Conservation (phyloP, 148 eudicot species). For the Chenopodium quinoa region DNA sequence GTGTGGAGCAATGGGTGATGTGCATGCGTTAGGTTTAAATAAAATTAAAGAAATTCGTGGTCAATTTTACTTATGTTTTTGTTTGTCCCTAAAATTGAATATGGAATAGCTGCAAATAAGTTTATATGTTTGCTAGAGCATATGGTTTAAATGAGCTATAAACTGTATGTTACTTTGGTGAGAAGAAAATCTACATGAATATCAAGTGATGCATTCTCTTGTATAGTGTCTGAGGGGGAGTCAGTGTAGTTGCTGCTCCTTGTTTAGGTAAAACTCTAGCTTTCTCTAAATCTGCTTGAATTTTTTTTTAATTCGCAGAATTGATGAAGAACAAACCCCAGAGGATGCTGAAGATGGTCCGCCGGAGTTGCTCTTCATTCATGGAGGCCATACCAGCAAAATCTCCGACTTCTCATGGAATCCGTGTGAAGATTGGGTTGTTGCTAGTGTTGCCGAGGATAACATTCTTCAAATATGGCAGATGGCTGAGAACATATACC, state of each 20-base stretch:
- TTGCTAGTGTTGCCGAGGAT: conserved; percentile 90
- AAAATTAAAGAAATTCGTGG: not conserved
- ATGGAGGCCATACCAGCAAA: conserved; percentile 92
- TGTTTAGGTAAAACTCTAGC: not conserved
- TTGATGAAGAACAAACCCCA: conserved; percentile 64
- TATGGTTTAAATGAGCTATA: not conserved
- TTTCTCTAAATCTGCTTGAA: not conserved
- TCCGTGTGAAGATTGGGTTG: conserved; percentile 82
- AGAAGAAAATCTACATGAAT: not conserved
- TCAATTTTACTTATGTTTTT: not conserved
- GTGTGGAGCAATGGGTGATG: not conserved
- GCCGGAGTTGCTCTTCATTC: conserved; percentile 83
- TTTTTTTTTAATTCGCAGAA: conserved; percentile 36
- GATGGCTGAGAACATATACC: conserved; percentile 91
- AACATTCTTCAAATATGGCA: conserved; percentile 94
- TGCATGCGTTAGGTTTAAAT: not conserved
- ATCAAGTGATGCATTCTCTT: not conserved
- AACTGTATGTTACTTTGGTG: not conserved
- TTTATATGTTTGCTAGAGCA: not conserved
- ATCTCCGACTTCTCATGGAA: conserved; percentile 96
- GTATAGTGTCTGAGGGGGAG: not conserved
- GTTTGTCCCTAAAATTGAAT: not conserved
- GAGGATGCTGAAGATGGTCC: conserved; percentile 95
- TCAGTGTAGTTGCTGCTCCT: not conserved
- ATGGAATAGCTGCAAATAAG: not conserved